Conservation (phyloP, 495 filamentous ascomycete species). For the Neurospora sp. region DNA sequence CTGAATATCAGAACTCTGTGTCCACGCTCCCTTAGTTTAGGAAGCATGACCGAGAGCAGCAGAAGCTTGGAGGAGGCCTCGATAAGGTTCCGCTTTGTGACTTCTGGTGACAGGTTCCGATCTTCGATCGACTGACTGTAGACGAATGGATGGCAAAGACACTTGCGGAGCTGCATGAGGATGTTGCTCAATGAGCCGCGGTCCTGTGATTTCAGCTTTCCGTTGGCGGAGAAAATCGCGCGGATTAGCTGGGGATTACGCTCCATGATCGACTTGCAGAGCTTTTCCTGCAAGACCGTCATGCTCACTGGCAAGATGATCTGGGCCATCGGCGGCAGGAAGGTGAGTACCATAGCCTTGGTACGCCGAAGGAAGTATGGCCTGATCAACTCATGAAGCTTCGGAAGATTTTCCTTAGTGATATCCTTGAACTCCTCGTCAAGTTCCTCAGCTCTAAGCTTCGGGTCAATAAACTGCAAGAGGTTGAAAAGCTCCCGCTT, state of each 20-base stretch:
- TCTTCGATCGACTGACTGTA: constrained; percentile 89
- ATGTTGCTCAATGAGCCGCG: constrained; percentile 81
- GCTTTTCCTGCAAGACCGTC: constrained; percentile 82
- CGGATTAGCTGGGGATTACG: constrained; percentile 84
- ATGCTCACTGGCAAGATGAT: constrained; percentile 91
- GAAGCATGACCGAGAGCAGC: constrained; percentile 78
- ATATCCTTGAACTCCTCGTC: constrained; percentile 67
- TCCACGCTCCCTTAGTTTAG: constrained; percentile 77
- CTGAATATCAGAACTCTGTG: constrained; percentile 94
- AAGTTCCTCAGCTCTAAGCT: constrained; percentile 54
- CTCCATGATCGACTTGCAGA: constrained; percentile 87
- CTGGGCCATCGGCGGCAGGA: constrained; percentile 85
- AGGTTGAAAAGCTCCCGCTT: constrained; percentile 90
- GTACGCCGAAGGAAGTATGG: constrained; percentile 66
- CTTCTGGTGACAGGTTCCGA: constrained; percentile 36
- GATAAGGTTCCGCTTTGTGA: constrained; percentile 67
- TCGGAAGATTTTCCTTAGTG: constrained; percentile 65
- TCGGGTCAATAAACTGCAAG: constrained; percentile 75
- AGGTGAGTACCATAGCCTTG: constrained; percentile 78
- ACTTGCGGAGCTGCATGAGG: constrained; percentile 89
- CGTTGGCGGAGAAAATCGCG: constrained; percentile 56
- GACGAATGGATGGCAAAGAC: constrained; percentile 89
- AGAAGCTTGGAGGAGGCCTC: constrained; percentile 88
- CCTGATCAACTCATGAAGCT: constrained; percentile 76
- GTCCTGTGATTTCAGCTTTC: constrained; percentile 56